A percentile compares a stretch with the other conserved stretches of the same genome.
Evolutionary conservation across 1,284 basidiomycete species (phyloP).

Genomic region (Austropuccinia psidii): DNA sequence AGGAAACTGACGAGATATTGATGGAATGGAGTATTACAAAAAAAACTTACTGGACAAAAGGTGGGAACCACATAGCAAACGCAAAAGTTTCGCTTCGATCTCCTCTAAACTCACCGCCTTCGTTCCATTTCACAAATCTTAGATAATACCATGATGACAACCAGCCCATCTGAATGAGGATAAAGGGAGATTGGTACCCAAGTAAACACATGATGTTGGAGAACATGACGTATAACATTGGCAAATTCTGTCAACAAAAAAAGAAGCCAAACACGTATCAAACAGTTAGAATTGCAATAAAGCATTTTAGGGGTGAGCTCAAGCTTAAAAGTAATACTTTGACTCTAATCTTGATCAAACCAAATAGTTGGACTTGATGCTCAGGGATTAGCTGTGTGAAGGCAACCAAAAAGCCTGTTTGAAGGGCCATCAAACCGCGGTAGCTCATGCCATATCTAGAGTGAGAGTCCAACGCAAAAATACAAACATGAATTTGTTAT

Average conservation of each 20-base stretch:
- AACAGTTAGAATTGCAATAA: neutral
- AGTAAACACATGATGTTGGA: constrained; percentile 81
- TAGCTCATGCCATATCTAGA: constrained; percentile 75
- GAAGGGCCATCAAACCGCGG: constrained; percentile 86
- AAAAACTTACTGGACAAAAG: constrained; percentile 68
- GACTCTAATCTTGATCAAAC: constrained; percentile 73
- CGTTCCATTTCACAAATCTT: constrained; percentile 75
- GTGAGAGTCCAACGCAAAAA: constrained; percentile 11
- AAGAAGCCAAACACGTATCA: no score
- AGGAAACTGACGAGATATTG: neutral
- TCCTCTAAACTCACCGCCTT: constrained; percentile 59
- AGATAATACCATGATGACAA: constrained; percentile 90
- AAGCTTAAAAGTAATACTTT: constrained; percentile 57
- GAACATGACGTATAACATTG: constrained; percentile 85
- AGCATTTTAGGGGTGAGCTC: constrained; percentile 6
- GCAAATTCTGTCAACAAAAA: constrained; percentile 58
- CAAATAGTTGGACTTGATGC: constrained; percentile 88
- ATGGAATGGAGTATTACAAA: neutral
- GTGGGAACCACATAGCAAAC: constrained; percentile 94
- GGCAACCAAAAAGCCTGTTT: constrained; percentile 80
- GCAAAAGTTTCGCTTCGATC: constrained; percentile 94
- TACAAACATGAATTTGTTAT: no score
- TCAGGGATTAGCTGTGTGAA: constrained; percentile 97
- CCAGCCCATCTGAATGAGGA: constrained; percentile 97
- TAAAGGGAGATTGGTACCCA: constrained; percentile 86